Base-by-base conservation (phyloP, 805 yeast genomes). In the Lachancea cidri region DNA sequence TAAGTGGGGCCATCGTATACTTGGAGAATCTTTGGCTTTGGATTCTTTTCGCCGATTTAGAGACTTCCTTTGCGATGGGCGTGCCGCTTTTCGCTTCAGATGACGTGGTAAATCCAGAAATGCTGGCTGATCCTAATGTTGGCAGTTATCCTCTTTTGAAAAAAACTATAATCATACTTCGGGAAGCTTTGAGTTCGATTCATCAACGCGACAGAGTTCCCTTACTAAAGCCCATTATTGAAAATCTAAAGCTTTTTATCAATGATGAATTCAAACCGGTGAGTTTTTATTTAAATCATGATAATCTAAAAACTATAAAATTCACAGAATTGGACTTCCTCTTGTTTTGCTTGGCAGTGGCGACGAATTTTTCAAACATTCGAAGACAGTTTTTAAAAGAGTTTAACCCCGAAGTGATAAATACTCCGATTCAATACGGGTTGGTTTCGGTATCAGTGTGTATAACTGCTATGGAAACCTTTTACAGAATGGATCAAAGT, bases 41-140 rank as follows among this genome's bases (percentile, higher is more conserved):
- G 41, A 38, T 42, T 9, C 15, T 47, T n/a, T 38, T 38, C 25
- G 43, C 51, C 4, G 51, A 47, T 33, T 17, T 45, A 1, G 45
- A 45, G 25, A 35, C 38, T 15, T 35, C 51, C 8, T 33, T 41
- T 17, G 30, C 44, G 11, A 22, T 43, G 3, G 51, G 51, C 6
- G 33, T 34, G 19, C 48, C 51, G 4, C 31, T 41, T 4, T 27
- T 27, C 4, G 42, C 45, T 29, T 20, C 39, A 14, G 44, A 43
- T 7, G 41, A 11, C 5, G 30, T 33, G 25, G 38, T 39, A 18
- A 31, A 33, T 9, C 31, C 22, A 13, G 32, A 22, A 7, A 11
- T 41, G 18, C 25, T 38, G 14, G 39, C 34, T 20, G 19, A 17
- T 4, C 36, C 33, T 14, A 15, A 36, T 24, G 38, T 18, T 15